Conservation (phyloP, 805 yeast species). For the Yarrowia divulgata region DNA sequence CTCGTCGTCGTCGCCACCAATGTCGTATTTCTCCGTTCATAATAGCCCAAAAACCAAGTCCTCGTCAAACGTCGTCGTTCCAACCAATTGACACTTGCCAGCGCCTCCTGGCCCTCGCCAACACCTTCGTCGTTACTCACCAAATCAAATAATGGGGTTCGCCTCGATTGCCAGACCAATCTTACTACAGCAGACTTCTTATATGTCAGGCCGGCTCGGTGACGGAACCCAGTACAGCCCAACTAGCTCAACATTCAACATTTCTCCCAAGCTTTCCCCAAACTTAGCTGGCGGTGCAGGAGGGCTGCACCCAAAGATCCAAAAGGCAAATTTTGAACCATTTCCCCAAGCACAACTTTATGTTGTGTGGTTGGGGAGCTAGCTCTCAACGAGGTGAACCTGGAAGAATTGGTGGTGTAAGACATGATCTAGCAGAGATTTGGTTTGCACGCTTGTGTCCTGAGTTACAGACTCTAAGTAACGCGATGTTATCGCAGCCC, state of each 20-base stretch:
- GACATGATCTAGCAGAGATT: no score
- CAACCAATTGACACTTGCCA: no score
- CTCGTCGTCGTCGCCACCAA: no score
- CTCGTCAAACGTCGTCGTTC: no score
- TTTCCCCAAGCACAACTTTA: conserved; percentile 36
- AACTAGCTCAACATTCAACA: conserved; percentile 40
- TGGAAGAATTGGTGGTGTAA: no score
- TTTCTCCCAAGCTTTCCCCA: conserved; percentile 39
- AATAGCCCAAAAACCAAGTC: no score
- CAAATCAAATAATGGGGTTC: conserved; percentile 27
- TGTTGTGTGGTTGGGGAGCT: conserved; percentile 37
- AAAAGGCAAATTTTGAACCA: conserved; percentile 24
- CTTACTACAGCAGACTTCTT: conserved; percentile 38
- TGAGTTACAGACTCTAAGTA: no score
- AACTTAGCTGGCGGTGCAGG: conserved; percentile 24
- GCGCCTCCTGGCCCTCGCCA: no score
- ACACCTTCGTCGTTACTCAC: background rate
- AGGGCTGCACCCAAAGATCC: conserved; percentile 25
- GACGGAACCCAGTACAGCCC: conserved; percentile 35
- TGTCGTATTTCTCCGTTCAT: no score
- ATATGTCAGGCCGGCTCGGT: conserved; percentile 35
- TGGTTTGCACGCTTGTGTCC: no score
- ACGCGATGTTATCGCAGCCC: no score
- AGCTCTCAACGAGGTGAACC: conserved; percentile 22
- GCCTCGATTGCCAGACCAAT: conserved; percentile 29